Evolutionary conservation across 768 basidiomycete species (phyloP).

Genomic region (Psilocybe azurescens): DNA sequence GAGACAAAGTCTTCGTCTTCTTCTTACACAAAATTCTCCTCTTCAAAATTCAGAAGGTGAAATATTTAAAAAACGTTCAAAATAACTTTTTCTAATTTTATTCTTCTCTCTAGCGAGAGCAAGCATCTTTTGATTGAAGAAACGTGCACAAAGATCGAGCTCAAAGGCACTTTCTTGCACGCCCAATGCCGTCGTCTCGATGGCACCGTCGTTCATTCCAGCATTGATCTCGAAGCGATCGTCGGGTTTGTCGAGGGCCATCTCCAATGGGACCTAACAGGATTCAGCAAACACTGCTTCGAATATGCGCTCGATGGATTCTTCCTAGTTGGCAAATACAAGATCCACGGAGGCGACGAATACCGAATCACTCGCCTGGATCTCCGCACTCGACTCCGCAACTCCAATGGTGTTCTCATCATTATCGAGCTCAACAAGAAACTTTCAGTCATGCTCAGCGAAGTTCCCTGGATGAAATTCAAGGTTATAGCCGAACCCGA

Average conservation of each 20-base stretch:
- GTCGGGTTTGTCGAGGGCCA: constrained; percentile 19
- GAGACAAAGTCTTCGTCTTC: constrained; percentile 12
- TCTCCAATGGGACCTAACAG: constrained; percentile 19
- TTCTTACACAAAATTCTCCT: constrained; percentile 14
- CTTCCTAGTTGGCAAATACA: no score
- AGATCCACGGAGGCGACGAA: no score
- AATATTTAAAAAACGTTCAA: no score
- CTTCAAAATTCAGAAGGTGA: constrained; percentile 21
- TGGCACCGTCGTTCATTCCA: constrained; percentile 16
- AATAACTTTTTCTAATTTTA: no score
- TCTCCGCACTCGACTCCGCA: no score
- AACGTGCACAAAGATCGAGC: constrained; percentile 16
- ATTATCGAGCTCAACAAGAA: no score
- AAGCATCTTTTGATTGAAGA: constrained; percentile 21
- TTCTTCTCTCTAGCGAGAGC: constrained; percentile 14
- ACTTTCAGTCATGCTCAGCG: no score
- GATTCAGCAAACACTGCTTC: constrained; percentile 21
- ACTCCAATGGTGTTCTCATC: no score
- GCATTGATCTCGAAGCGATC: constrained; percentile 20
- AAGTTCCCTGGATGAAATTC: no score
- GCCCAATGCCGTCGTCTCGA: constrained; percentile 21
- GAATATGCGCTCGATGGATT: constrained; percentile 18
- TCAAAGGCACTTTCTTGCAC: constrained; percentile 21
- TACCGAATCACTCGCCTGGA: no score
- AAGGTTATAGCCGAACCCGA: no score